Evolutionary conservation across 352 stramenopile species (phyloP).

Genomic region (Phytophthora citricola): DNA sequence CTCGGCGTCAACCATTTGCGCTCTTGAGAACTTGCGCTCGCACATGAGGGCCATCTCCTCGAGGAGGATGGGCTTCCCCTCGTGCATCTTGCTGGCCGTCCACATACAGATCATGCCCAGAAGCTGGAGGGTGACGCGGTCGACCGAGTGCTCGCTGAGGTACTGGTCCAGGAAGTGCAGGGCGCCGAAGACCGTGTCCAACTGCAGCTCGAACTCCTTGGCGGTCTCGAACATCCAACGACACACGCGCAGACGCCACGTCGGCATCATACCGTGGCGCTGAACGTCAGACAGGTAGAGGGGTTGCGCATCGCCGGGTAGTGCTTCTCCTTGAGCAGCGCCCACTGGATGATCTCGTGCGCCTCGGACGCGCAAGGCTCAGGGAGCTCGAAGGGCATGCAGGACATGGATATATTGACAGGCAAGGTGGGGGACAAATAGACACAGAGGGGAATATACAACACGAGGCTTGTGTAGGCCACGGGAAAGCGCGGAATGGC

Average conservation of each 20-base stretch:
- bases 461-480: slow-evolving; percentile 35
- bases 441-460: slow-evolving; percentile 28
- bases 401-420: slow-evolving; percentile 23
- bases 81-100: slow-evolving; percentile 77
- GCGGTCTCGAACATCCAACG: slow-evolving; percentile 86
- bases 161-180: slow-evolving; percentile 82
- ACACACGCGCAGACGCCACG: slow-evolving; percentile 76
- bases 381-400: slow-evolving; percentile 39
- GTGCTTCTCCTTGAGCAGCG: slow-evolving; percentile 50
- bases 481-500: slow-evolving; percentile 49
- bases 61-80: slow-evolving; percentile 70
- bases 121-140: slow-evolving; percentile 74
- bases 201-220: slow-evolving; percentile 72
- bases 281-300: slow-evolving; percentile 59
- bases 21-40: slow-evolving; percentile 71
- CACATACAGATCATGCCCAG: slow-evolving; percentile 81
- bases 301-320: slow-evolving; percentile 34
- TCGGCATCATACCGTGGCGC: slow-evolving; percentile 63
- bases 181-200: slow-evolving; percentile 64
- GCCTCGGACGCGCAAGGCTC: slow-evolving; percentile 23
- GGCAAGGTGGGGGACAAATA: slow-evolving; percentile 10
- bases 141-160: slow-evolving; percentile 69
- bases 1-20: slow-evolving; percentile 69
- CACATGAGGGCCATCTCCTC: slow-evolving; percentile 82
- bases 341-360: slow-evolving; percentile 47